Evolutionary conservation across 345 rosid species (phyloP), one percentile per base, ranked within the genome.

Genomic region (Trapa incisa): DNA sequence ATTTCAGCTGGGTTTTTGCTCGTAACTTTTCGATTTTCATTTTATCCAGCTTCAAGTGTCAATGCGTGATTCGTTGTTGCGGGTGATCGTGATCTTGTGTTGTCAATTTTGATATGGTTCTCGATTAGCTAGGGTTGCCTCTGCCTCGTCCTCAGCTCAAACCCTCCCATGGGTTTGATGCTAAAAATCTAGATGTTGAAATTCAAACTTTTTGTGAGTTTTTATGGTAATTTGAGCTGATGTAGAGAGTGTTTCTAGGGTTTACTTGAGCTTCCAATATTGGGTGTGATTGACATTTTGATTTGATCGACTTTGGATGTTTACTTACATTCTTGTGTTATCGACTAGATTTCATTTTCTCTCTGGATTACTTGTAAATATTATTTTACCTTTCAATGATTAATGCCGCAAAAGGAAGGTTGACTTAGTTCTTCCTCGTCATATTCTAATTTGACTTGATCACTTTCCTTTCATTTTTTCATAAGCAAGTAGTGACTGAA

Each of bases 91-190:
- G 41, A 58, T 54, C 68, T 32, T 67, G 54, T 37, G 16, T 6
- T 53, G 47, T 65, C 68, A 45, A 48, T 53, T 13, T 61, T 13
- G 53, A 68, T 70, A 53, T 36, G 33, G 39, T 68, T 71, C 53
- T 60, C 62, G 32, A 61, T 61, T 57, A 14, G 22, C 60, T 73
- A 62, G 62, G 75, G 72, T 70, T 65, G 64, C 37, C 14, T 57
- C 36, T 14, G 1, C 68, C 64, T 65, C 68, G 9, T 66, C 68
- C 37, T 69, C 73, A 65, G 48, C 68, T 74, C 29, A 67, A 70
- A 64, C 67, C 47, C n/a, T 47, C 48, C 29, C 29, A 32, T 36
- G 69, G 43, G 15, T 73, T 73, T 38, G 43, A n/a, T 58, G 68
- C 53, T 52, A 48, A 41, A 56, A 36, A 52, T 36, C 45, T 11